These are phyloP conservation scores for Fusarium sp. DNA, from an alignment of 2,329 filamentous ascomycete genomes.

Conservation along the genomic window DNA sequence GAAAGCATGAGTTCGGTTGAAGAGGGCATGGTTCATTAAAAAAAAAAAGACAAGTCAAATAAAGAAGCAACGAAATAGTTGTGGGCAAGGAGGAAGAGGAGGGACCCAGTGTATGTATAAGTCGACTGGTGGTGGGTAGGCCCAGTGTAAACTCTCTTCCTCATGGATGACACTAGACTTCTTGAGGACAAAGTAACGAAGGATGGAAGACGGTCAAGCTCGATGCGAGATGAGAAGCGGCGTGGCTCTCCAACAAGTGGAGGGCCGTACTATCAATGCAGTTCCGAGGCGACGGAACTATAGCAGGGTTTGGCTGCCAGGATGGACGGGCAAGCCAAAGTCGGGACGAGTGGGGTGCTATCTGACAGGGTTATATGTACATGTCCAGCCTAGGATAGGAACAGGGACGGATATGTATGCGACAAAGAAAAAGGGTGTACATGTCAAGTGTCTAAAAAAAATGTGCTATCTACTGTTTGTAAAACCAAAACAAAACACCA, in stretches of 20 bases:
- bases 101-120: conserved; percentile 37
- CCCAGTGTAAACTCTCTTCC: conserved; percentile 22
- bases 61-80: conserved; percentile 9
- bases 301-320: conserved; percentile 35
- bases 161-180: conserved; percentile 45
- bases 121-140: conserved; percentile 21
- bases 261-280: conserved; percentile 32
- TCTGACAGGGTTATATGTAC: conserved; percentile 32
- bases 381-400: conserved; percentile 5
- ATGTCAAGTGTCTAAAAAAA: background rate
- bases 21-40: conserved; percentile 36
- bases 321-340: conserved; percentile 23
- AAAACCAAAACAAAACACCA: background rate
- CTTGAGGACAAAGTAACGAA: conserved; percentile 49
- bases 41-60: conserved; percentile 11
- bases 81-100: conserved; percentile 5
- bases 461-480: background rate
- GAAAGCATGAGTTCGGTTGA: conserved; percentile 39
- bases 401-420: conserved; percentile 10
- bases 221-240: conserved; percentile 35
- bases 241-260: conserved; percentile 31
- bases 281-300: conserved; percentile 41
- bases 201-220: conserved; percentile 36
- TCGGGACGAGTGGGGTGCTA: conserved; percentile 32
- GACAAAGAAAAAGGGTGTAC: background rate